Base-by-base conservation (phyloP, 495 filamentous ascomycete genomes). In the Halenospora varia region DNA sequence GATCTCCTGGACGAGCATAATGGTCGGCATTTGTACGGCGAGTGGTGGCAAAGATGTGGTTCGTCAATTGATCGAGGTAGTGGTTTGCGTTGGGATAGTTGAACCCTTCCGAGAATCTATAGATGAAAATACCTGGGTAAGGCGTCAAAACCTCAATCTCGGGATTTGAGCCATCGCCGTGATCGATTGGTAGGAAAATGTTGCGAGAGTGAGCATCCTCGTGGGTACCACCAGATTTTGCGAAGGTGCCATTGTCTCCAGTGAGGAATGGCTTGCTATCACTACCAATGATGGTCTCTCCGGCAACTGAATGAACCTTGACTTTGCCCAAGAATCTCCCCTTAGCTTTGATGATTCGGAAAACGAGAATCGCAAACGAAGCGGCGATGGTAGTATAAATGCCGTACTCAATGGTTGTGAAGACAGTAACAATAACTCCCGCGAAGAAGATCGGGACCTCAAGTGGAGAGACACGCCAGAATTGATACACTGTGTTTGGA, bases 61-160 rank as follows among this genome's bases (percentile, higher is more conserved):
- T 66, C 11, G 88, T 83, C 63, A 98, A 80, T 61, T 85, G 75
- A 66, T 97, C 92, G 25, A 96, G 83, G 68, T 96, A 95, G 71
- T 94, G 89, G 67, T 88, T 88, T 25, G 90, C 91, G 64, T 96
- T 98, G 57, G 92, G 90, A 64, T 97, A 98, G 75, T 94, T 92
- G 78, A 95, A 96, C 35, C 92, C 92, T 75, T 98, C 94, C 2
- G 90, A 86, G 74, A 98, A 97, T 41, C 94, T 84, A 74, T 96
- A 98, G 69, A 98, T 96, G 76, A 97, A 97, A 64, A 98, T 84
- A 56, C 94, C 94, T 0, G 94, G 92, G 66, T 92, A 92, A 6
- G 94, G 94, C 59, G 81, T 84, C 56, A 87, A 75, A 9, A 96
- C 75, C 2, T 89, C 81, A 55, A 98, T 76, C 18, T 88, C 78